Percentiles rank a stretch among this genome's conserved stretches.
Conservation (phyloP, 352 stramenopile species). For the Peronospora belbahrii region DNA sequence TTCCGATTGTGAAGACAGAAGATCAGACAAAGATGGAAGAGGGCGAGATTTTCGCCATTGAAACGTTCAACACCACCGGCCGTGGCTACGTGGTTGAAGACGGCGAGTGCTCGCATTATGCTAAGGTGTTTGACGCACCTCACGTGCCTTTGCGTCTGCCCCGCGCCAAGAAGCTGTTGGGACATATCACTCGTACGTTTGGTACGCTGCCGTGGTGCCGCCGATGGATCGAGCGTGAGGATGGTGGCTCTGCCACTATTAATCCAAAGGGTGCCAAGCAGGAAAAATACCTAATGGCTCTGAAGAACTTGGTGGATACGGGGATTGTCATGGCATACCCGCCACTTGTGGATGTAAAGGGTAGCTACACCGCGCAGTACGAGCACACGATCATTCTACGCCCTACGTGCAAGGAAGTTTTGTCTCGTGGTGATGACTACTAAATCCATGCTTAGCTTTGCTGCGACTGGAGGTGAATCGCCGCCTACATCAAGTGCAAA, state of each 20-base stretch:
- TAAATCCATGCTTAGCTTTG: slow-evolving; percentile 35
- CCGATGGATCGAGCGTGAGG: slow-evolving; percentile 94
- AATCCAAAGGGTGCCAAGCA: slow-evolving; percentile 93
- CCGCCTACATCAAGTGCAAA: slow-evolving; percentile 7
- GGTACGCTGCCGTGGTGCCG: slow-evolving; percentile 98
- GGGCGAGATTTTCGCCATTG: slow-evolving; percentile 96
- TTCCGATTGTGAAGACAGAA: slow-evolving; percentile 93
- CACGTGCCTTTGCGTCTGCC: slow-evolving; percentile 90
- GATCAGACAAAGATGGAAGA: slow-evolving; percentile 96
- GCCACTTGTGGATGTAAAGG: slow-evolving; percentile 93
- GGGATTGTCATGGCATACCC: slow-evolving; percentile 93
- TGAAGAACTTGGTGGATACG: slow-evolving; percentile 97
- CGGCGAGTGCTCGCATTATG: slow-evolving; percentile 96
- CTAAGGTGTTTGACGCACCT: slow-evolving; percentile 93
- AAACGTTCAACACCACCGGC: slow-evolving; percentile 92
- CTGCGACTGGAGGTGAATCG: slow-evolving; percentile 4
- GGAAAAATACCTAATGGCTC: slow-evolving; percentile 95
- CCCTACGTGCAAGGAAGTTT: slow-evolving; percentile 97
- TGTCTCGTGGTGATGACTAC: slow-evolving; percentile 97
- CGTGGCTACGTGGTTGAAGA: slow-evolving; percentile 88
- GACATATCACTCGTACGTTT: slow-evolving; percentile 98
- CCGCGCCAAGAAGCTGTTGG: slow-evolving; percentile 92
- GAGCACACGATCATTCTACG: slow-evolving; percentile 97
- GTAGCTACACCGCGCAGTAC: slow-evolving; percentile 98
- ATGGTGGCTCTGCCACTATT: slow-evolving; percentile 91